A percentile compares a stretch with the other conserved stretches of the same genome.
Evolutionary conservation across 139 green algal species (phyloP).

Genomic region (Closterium sp.): DNA sequence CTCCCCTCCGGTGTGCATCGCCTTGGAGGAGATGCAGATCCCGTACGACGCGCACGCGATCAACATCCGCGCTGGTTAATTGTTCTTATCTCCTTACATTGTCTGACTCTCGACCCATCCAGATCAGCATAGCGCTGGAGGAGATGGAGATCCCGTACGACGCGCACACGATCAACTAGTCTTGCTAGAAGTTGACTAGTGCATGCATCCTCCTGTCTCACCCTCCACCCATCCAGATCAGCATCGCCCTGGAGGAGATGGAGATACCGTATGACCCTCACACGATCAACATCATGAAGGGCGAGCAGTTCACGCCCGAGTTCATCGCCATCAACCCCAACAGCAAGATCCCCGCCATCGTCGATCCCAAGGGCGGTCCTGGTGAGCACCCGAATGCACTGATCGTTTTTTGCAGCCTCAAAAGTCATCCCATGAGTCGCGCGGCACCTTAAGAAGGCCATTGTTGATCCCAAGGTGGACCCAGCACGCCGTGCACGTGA

Average conservation of each 20-base stretch:
- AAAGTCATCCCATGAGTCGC: too few species aligned
- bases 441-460: background rate
- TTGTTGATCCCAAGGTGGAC: background rate
- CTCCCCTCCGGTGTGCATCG: too few species aligned
- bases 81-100: too few species aligned
- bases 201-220: background rate
- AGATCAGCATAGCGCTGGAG: constrained; percentile 45
- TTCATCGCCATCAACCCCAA: constrained; percentile 58
- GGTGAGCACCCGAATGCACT: background rate
- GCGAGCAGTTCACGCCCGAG: constrained; percentile 52
- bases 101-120: too few species aligned
- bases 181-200: constrained; percentile 52
- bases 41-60: constrained; percentile 50
- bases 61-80: too few species aligned
- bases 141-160: constrained; percentile 57
- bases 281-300: constrained; percentile 53
- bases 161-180: constrained; percentile 46
- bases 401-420: background rate
- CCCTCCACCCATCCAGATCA: background rate
- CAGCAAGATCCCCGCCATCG: constrained; percentile 60
- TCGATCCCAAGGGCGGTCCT: constrained; percentile 29
- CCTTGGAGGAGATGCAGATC: constrained; percentile 57
- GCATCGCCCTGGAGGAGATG: constrained; percentile 56
- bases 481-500: background rate
- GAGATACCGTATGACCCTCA: constrained; percentile 53